A percentile compares a stretch with the other conserved stretches of the same genome.
Conservation (phyloP, 192 early-diverging fungal genomes). For the Backusella westeae region DNA sequence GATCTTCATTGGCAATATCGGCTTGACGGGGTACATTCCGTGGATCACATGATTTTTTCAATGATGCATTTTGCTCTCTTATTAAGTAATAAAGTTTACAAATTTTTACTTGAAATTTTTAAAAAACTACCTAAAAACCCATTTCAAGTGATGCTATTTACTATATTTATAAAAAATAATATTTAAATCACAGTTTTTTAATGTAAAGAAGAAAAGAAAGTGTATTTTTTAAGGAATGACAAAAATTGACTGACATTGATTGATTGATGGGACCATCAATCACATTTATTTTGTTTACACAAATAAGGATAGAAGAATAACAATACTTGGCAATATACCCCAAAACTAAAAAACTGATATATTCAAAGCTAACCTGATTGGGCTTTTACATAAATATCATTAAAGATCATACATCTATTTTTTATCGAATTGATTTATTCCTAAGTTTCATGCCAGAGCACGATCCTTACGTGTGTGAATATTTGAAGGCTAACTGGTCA, state of each 20-base stretch:
- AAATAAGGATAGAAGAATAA: too few relatives aligned
- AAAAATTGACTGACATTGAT: not conserved
- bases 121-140: not conserved
- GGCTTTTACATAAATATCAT: not conserved
- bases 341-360: too few relatives aligned
- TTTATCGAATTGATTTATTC: too few relatives aligned
- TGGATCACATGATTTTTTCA: too few relatives aligned
- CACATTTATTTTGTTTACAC: not conserved
- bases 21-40: too few relatives aligned
- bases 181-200: not conserved
- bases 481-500: not conserved
- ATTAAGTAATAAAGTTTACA: not conserved
- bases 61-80: not conserved
- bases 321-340: too few relatives aligned
- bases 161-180: too few relatives aligned
- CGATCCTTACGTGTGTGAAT: not conserved
- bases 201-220: not conserved
- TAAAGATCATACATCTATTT: not conserved
- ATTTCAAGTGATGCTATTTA: not conserved
- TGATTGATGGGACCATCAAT: not conserved
- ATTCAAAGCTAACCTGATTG: not conserved
- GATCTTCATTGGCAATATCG: not conserved
- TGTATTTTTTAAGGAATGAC: not conserved
- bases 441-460: not conserved
- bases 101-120: too few relatives aligned